Conservation (phyloP, 345 rosid genomes). For the Nasturtium officinale region DNA sequence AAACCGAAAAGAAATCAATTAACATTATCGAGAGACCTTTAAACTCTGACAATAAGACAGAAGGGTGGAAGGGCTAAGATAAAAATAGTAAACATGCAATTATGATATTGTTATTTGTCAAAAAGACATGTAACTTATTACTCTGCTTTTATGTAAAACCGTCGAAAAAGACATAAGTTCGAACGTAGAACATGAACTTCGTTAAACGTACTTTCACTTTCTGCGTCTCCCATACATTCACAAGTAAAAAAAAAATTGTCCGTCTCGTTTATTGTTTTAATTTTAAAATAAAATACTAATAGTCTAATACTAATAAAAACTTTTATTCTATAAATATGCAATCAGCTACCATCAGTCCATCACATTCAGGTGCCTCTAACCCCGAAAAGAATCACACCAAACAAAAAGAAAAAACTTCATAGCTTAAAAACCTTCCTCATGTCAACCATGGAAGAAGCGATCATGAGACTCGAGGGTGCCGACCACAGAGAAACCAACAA, state of each 20-base stretch:
- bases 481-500: slow-evolving; percentile 28
- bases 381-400: slow-evolving; percentile 8
- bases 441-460: slow-evolving; percentile 41
- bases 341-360: slow-evolving; percentile 20
- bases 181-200: slow-evolving; percentile 36
- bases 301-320: too few species aligned
- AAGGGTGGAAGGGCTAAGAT: neutral
- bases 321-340: slow-evolving; percentile 33
- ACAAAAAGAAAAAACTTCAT: neutral
- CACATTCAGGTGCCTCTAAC: slow-evolving; percentile 39
- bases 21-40: slow-evolving; percentile 16
- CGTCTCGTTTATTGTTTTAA: neutral
- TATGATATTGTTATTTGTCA: slow-evolving; percentile 1
- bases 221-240: slow-evolving; percentile 13
- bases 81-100: slow-evolving; percentile 1
- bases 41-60: slow-evolving; percentile 27
- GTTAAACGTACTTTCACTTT: slow-evolving; percentile 26
- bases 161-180: neutral
- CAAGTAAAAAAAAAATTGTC: slow-evolving; percentile 22
- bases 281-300: too few species aligned
- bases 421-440: neutral
- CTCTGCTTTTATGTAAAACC: slow-evolving; percentile 13
- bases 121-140: slow-evolving; percentile 29
- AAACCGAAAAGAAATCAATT: slow-evolving; percentile 14
- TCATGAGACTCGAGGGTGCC: slow-evolving; percentile 40